Evolutionary conservation across 179 eudicot species (phyloP), one percentile per base, ranked within the genome.

Genomic region (Beta corolliflora): DNA sequence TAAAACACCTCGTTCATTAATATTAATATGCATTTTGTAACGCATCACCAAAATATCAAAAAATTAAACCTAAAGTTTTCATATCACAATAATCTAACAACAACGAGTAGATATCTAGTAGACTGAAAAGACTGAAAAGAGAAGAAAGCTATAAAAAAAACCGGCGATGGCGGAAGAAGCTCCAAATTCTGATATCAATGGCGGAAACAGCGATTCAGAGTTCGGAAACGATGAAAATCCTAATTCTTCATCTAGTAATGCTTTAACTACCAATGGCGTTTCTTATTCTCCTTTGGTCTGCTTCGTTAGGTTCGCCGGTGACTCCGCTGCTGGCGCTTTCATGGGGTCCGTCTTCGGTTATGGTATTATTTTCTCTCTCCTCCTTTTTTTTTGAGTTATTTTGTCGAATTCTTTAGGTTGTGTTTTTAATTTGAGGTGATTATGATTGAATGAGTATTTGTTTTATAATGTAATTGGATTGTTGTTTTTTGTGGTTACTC

Each of bases 301-400:
- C 88, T 82, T 95, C 73, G 25, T 86, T 44, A 83, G 89, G 70
- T 92, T 87, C 77, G 95, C 92, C 79, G 89, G 89, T 8, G 98
- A 95, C 79, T 76, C 97, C 7, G 88, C 88, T 45, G 91, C 84
- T 45, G 97, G 98, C 48, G 98, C 97, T 76, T 79, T 89, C 56
- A 88, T 91, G 93, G 98, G 98, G 73, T 92, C 98, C 73, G 36
- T 95, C 75, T 90, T 95, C 73, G 98, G 98, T 71, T 92, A 87
- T 78, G 98, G 98, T 95, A 52, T 12, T 69, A 14, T 65, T 77
- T 74, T 71, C 71, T 76, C 25, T 14, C 53, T 67, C 78, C 36
- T 23, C 23, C 45, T 72, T 4, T 9, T 16, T 16, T 5, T 72
- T 68, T 73, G 29, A 12, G 31, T 50, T 29, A 7, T 46, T 52